These are phyloP conservation scores for Penicillium concentricum DNA, from an alignment of 2,329 filamentous ascomycete species.

Conservation along the genomic window DNA sequence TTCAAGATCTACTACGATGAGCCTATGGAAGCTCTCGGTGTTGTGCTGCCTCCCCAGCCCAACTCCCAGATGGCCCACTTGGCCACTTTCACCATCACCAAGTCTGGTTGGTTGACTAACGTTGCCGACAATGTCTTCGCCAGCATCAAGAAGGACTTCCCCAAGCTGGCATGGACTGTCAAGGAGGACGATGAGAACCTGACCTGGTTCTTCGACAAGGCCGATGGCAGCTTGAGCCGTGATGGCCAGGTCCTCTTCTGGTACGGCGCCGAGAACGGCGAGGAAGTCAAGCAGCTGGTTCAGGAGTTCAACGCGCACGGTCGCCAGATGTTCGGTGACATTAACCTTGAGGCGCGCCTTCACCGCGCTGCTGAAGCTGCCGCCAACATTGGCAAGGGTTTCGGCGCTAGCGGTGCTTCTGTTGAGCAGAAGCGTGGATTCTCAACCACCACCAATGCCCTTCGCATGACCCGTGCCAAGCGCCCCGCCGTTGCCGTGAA, in stretches of 20 bases:
- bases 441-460: slow-evolving; percentile 55
- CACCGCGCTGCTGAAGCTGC: slow-evolving; percentile 73
- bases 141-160: slow-evolving; percentile 89
- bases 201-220: slow-evolving; percentile 97
- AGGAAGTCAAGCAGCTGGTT: slow-evolving; percentile 80
- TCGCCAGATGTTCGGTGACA: slow-evolving; percentile 81
- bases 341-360: slow-evolving; percentile 83
- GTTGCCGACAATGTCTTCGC: slow-evolving; percentile 93
- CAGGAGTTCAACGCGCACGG: slow-evolving; percentile 81
- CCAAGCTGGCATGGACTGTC: slow-evolving; percentile 93
- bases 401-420: slow-evolving; percentile 48
- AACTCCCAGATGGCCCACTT: slow-evolving; percentile 73
- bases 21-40: slow-evolving; percentile 84
- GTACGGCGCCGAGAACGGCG: slow-evolving; percentile 81
- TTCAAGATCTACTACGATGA: slow-evolving; percentile 97
- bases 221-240: slow-evolving; percentile 83
- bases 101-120: slow-evolving; percentile 91
- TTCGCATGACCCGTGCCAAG: slow-evolving; percentile 36
- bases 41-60: slow-evolving; percentile 73
- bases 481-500: slow-evolving; percentile 32
- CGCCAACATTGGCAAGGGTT: slow-evolving; percentile 52
- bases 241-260: slow-evolving; percentile 93
- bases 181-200: slow-evolving; percentile 94
- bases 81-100: slow-evolving; percentile 88
- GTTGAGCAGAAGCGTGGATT: slow-evolving; percentile 65